Evolutionary conservation across 1,284 basidiomycete genomes (phyloP).

Genomic region (Trichosporon sp.): DNA sequence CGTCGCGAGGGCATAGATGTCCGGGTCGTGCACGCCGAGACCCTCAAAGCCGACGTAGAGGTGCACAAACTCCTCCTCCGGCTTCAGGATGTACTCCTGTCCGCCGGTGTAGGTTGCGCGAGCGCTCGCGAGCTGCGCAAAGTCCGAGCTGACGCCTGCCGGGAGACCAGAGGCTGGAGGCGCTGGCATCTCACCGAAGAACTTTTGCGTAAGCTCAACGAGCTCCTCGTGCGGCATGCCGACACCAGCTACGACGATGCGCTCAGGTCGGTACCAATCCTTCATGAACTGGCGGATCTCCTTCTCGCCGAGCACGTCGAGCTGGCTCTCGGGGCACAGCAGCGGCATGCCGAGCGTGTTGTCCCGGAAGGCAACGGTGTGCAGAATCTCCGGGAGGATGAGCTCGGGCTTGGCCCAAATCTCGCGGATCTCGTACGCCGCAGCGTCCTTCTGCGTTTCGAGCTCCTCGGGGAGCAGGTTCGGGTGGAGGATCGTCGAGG

Average conservation of each 20-base stretch:
- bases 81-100: conserved; percentile 65
- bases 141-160: conserved; percentile 42
- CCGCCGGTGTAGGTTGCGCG: conserved; percentile 83
- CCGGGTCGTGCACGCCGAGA: conserved; percentile 86
- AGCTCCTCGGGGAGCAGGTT: conserved; percentile 78
- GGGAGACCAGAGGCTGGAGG: conserved; percentile 40
- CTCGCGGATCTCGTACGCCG: conserved; percentile 90
- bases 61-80: conserved; percentile 82
- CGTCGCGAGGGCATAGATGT: conserved; percentile 91
- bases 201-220: conserved; percentile 77
- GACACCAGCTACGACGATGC: conserved; percentile 91
- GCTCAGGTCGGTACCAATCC: conserved; percentile 87
- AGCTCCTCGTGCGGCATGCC: conserved; percentile 89
- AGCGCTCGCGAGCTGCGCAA: conserved; percentile 56
- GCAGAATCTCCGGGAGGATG: conserved; percentile 90
- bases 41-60: conserved; percentile 93
- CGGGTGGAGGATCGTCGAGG: conserved; percentile 86
- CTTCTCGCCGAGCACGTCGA: conserved; percentile 69
- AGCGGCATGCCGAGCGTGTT: conserved; percentile 86
- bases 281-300: conserved; percentile 70
- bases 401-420: conserved; percentile 87
- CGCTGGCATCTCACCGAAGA: conserved; percentile 74
- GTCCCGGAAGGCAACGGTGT: conserved; percentile 77
- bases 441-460: conserved; percentile 79
- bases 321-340: conserved; percentile 81